Conservation (phyloP, 169 alveolate species). For the Eimeria brunetti region DNA sequence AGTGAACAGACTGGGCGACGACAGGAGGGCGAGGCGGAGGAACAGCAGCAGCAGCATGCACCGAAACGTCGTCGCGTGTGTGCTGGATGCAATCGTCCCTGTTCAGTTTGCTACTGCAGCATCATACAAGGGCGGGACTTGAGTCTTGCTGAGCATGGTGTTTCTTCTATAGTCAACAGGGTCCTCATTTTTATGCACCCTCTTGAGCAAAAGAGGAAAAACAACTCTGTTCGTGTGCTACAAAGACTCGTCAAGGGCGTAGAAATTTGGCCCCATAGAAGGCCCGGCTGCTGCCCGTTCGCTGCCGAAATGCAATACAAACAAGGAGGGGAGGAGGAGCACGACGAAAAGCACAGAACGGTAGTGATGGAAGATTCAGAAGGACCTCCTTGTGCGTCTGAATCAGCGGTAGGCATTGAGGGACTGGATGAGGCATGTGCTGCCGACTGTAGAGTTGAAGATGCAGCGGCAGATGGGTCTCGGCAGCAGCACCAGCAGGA, state of each 20-base stretch:
- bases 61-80: slow-evolving; percentile 62
- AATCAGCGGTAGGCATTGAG: not conserved
- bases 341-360: not conserved
- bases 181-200: slow-evolving; percentile 74
- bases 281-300: slow-evolving; percentile 67
- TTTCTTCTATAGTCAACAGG: slow-evolving; percentile 40
- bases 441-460: not conserved
- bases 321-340: not conserved
- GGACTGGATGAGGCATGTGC: not conserved
- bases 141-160: slow-evolving; percentile 17
- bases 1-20: not conserved
- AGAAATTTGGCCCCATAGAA: slow-evolving; percentile 58
- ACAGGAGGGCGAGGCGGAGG: not conserved
- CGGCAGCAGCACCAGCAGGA: not conserved
- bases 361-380: not conserved
- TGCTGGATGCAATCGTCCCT: slow-evolving; percentile 72
- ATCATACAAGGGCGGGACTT: slow-evolving; percentile 24
- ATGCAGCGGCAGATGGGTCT: not conserved
- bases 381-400: not conserved
- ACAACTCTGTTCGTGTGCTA: slow-evolving; percentile 68
- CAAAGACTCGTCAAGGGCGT: slow-evolving; percentile 56
- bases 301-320: slow-evolving; percentile 63
- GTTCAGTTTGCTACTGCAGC: slow-evolving; percentile 72
- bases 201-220: slow-evolving; percentile 72
- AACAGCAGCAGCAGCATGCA: not conserved